These are phyloP conservation scores for Coniferiporia sulphurascens DNA, from an alignment of 1,284 basidiomycete genomes.

Conservation along the genomic window DNA sequence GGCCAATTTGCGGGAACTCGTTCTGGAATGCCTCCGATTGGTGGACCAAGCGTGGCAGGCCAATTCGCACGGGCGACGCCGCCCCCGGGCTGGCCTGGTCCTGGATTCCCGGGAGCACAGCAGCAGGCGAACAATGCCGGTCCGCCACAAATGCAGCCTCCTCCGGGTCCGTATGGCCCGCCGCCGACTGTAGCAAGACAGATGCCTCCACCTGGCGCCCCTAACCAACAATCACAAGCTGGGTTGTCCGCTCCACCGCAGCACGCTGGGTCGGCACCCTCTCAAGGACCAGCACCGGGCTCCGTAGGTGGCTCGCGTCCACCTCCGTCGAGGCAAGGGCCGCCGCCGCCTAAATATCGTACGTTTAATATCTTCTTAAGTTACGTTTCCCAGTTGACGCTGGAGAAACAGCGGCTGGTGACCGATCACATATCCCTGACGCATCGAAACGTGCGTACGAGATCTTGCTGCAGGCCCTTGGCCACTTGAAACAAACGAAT, in stretches of 20 bases:
- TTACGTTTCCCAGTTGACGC: not conserved
- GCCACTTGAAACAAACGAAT: conserved; percentile 60
- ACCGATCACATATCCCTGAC: conserved; percentile 86
- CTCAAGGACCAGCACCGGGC: conserved; percentile 34
- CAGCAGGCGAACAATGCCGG: not conserved
- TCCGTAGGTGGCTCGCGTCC: conserved; percentile 28
- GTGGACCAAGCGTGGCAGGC: conserved; percentile 9
- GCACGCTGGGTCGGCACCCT: conserved; percentile 27
- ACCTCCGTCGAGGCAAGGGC: conserved; percentile 36
- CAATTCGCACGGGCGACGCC: conserved; percentile 39
- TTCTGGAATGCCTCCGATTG: conserved; percentile 1
- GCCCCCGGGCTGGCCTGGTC: conserved; percentile 11
- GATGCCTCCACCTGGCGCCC: conserved; percentile 30
- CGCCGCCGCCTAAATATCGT: conserved; percentile 81
- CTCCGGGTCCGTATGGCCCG: conserved; percentile 17
- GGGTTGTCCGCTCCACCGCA: conserved; percentile 24
- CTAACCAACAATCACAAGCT: conserved; percentile 24
- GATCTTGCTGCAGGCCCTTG: conserved; percentile 58
- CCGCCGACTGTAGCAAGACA: conserved; percentile 17
- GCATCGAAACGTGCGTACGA: conserved; percentile 62
- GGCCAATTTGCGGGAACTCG: conserved; percentile 8
- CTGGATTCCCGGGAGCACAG: not conserved
- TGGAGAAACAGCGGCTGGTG: conserved; percentile 67
- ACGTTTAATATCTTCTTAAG: conserved; percentile 32
- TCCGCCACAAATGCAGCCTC: conserved; percentile 14